Percentiles rank a stretch among this genome's conserved stretches.
phyloP scores from a whole-genome alignment of 306 rosid genomes.

The Amphicarpaea edgeworthii region DNA sequence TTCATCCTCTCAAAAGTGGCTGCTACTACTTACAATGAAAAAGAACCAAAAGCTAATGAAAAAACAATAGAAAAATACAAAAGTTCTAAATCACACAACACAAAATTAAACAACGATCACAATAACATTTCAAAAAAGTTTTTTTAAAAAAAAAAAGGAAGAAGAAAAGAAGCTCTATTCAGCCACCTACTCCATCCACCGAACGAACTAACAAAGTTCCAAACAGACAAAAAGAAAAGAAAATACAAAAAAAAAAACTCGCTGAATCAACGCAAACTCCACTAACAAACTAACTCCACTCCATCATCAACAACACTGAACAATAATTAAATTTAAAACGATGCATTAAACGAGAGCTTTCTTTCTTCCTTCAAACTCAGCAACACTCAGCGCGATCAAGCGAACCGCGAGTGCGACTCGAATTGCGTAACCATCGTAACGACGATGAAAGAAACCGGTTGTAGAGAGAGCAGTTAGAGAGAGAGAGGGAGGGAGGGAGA shows the following conservation, averaged over 20 bases:
- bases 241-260: not conserved
- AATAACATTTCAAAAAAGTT: not conserved
- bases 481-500: constrained; percentile 26
- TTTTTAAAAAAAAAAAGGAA: not conserved
- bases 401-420: not conserved
- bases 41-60: constrained; percentile 36
- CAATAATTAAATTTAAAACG: constrained; percentile 9
- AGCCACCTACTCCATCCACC: constrained; percentile 37
- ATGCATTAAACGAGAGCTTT: not conserved
- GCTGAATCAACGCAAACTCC: constrained; percentile 15
- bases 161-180: not conserved
- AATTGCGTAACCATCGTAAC: constrained; percentile 10
- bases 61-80: constrained; percentile 6
- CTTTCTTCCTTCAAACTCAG: not conserved
- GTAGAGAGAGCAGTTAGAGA: constrained; percentile 20
- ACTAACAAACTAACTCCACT: constrained; percentile 14
- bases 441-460: not conserved
- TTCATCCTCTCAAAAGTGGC: constrained; percentile 6
- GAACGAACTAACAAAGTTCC: constrained; percentile 12
- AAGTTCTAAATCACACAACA: constrained; percentile 1
- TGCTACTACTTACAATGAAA: not conserved
- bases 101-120: constrained; percentile 18
- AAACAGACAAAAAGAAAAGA: not conserved
- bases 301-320: not conserved
- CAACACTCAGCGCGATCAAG: not conserved